phyloP scores from a whole-genome alignment of 2,329 filamentous ascomycete genomes.

The Talaromyces marneffei region DNA sequence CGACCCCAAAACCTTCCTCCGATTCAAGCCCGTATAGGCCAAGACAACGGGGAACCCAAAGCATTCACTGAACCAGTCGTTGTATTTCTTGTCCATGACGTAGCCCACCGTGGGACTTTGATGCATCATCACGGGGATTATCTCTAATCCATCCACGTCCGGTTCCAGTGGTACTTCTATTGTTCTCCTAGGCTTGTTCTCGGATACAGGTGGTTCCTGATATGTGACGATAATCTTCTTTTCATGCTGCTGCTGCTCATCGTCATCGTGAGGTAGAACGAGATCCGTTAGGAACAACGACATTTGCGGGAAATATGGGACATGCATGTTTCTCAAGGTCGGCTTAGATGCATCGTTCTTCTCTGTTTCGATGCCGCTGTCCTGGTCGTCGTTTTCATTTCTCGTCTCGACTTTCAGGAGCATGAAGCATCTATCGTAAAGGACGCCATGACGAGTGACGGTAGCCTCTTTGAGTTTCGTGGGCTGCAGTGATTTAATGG shows the following conservation, averaged over 20 bases:
- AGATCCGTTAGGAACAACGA: conserved; percentile 60
- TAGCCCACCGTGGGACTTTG: conserved; percentile 54
- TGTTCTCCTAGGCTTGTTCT: conserved; percentile 25
- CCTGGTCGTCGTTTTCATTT: conserved; percentile 23
- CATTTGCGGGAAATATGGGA: conserved; percentile 54
- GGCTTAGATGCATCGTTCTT: neutral
- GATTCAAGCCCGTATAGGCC: conserved; percentile 59
- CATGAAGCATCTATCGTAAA: conserved; percentile 66
- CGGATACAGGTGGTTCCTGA: conserved; percentile 19
- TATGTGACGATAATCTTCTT: conserved; percentile 41
- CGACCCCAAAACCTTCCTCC: conserved; percentile 58
- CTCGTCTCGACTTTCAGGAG: conserved; percentile 49
- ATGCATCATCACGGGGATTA: conserved; percentile 54
- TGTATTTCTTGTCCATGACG: conserved; percentile 56
- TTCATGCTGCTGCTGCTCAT: neutral
- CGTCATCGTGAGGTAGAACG: conserved; percentile 22
- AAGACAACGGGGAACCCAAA: conserved; percentile 59
- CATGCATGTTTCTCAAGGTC: conserved; percentile 52
- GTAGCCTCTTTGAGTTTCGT: conserved; percentile 49
- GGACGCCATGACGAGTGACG: conserved; percentile 58
- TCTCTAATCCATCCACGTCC: conserved; percentile 40
- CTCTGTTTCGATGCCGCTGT: conserved; percentile 9
- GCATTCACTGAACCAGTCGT: conserved; percentile 61
- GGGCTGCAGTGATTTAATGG: conserved; percentile 66
- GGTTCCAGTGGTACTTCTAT: conserved; percentile 57